A percentile compares a stretch with the other conserved stretches of the same genome.
Evolutionary conservation across 257 asterid species (phyloP).

Genomic region (Scutellaria barbata): DNA sequence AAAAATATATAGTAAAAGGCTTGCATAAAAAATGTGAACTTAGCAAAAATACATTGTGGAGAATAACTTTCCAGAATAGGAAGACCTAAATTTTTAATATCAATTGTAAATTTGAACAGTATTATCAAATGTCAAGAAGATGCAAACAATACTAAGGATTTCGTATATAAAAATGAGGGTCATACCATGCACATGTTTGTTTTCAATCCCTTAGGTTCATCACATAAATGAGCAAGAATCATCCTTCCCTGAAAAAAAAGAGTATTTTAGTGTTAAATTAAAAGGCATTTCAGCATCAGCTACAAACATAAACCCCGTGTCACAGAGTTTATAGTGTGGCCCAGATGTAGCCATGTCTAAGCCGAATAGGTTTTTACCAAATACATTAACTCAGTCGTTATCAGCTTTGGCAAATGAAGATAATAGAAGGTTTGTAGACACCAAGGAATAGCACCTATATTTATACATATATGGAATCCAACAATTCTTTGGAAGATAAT

Average conservation of each 20-base stretch:
- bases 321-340: not conserved
- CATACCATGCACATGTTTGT: constrained; percentile 96
- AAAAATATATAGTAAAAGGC: constrained; percentile 19
- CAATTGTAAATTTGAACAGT: constrained; percentile 1
- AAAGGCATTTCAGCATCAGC: constrained; percentile 19
- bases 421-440: not conserved
- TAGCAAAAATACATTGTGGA: constrained; percentile 1
- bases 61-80: not conserved
- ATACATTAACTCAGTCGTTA: not conserved
- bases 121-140: constrained; percentile 13
- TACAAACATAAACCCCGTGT: not conserved
- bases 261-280: constrained; percentile 27
- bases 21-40: not conserved
- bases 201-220: constrained; percentile 97
- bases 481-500: not conserved
- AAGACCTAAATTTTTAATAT: not conserved
- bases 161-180: constrained; percentile 19
- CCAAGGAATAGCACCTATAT: not conserved
- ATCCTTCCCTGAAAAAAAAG: constrained; percentile 79
- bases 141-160: not conserved
- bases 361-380: not conserved
- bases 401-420: constrained; percentile 16
- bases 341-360: constrained; percentile 1
- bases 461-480: not conserved
- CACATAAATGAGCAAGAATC: constrained; percentile 91